Conservation (phyloP, 139 green algal species). For the Chloropicon primus region DNA sequence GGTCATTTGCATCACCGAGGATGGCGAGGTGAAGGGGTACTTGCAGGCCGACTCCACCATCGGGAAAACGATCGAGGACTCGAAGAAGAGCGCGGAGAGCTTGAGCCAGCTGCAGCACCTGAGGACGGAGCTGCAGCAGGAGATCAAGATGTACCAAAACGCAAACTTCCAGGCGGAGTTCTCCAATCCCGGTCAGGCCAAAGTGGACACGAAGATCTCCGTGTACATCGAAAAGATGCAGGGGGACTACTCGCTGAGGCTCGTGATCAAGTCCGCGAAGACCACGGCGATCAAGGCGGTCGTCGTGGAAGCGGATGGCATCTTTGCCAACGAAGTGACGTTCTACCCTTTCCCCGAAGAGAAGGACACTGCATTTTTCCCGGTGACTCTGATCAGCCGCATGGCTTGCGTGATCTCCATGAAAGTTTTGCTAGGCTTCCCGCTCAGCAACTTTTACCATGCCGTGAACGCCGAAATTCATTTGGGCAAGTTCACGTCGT, state of each 20-base stretch:
- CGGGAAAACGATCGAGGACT: background rate
- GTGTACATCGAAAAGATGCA: background rate
- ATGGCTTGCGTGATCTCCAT: background rate
- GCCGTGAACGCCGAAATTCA: slow-evolving; percentile 56
- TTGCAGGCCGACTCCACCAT: background rate
- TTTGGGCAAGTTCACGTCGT: slow-evolving; percentile 60
- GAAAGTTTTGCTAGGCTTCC: background rate
- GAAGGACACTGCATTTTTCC: slow-evolving; percentile 2
- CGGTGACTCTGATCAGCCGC: background rate
- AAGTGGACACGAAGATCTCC: background rate
- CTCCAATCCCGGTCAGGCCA: background rate
- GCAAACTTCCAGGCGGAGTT: background rate
- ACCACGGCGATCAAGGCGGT: slow-evolving; percentile 1
- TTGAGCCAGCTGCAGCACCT: background rate
- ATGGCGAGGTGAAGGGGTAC: slow-evolving; percentile 25
- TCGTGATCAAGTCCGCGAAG: background rate
- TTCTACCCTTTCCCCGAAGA: background rate
- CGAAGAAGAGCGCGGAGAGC: background rate
- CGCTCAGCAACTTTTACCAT: slow-evolving; percentile 26
- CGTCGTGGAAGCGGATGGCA: background rate
- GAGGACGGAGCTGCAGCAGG: background rate
- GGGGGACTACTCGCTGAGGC: background rate
- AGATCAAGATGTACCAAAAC: background rate
- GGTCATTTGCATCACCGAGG: slow-evolving; percentile 37
- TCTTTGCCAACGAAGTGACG: background rate